Evolutionary conservation across 1,284 basidiomycete species (phyloP), one percentile per base, ranked within the genome.

Genomic region (Pseudozyma sp.): DNA sequence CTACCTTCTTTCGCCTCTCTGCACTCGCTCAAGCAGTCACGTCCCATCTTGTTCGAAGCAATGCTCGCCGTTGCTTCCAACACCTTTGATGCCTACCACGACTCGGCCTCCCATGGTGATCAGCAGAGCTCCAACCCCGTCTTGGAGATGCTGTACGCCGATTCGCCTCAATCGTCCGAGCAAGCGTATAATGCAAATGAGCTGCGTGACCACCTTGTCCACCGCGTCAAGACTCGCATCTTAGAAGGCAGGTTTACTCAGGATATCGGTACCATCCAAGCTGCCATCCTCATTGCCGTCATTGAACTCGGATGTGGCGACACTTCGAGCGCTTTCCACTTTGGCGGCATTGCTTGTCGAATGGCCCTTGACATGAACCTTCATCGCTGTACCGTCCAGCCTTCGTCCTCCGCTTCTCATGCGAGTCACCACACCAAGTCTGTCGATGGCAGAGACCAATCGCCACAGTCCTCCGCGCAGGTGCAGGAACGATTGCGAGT

Each of bases 321-420:
- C 30, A 50, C 62, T 5, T 78, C 75, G 13, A 64, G 61, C 54
- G 64, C 75, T 2, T 78, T 71, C 33, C 68, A 75, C 10, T 70
- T 75, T 30, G 73, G 68, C 16, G 75, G 75, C 34, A 68, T 78
- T 29, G 75, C 75, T 7, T 72, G 63, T 33, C 59, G 75, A 6
- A 69, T 71, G 58, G 75, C 73, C 1, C 57, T 78, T 10, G 75
- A 78, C 57, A 69, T 78, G 64, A 72, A 71, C 34, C 58, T 78
- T 0, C 73, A 78, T 39, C 66, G 71, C 14, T 57, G 50, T 30
- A 51, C 52, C 8, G 49, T 49, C 8, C 48, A 50, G n/a, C 24
- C 52, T n/a, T 54, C 62, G 0, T 24, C 44, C 29, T 31, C 51
- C 16, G 10, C 45, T 7, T 31, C 55, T 6, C 51, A 30, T 5